phyloP scores from a whole-genome alignment of 352 stramenopile genomes.

The Phytopythium montanum region DNA sequence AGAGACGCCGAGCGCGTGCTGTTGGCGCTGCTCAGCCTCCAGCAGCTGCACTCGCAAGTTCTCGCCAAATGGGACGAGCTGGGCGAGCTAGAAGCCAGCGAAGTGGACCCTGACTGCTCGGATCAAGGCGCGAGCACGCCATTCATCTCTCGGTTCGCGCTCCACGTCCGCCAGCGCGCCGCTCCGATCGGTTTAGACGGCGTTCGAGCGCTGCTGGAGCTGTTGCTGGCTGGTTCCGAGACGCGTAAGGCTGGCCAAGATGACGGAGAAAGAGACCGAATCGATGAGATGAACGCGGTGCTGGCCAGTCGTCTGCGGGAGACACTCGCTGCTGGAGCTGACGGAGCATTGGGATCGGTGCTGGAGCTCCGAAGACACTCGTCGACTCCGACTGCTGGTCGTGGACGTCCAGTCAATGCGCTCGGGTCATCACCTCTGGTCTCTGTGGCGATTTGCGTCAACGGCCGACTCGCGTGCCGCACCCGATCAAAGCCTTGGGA shows the following conservation, averaged over 20 bases:
- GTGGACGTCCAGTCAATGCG: background rate
- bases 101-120: background rate
- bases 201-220: conserved; percentile 37
- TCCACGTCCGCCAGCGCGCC: conserved; percentile 7
- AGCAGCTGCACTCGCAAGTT: conserved; percentile 57
- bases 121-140: background rate
- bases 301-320: background rate
- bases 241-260: too few species aligned
- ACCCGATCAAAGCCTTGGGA: conserved; percentile 22
- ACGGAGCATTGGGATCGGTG: conserved; percentile 17
- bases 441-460: conserved; percentile 38
- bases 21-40: conserved; percentile 35
- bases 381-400: background rate
- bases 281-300: conserved; percentile 23
- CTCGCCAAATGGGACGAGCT: conserved; percentile 48
- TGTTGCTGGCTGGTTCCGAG: conserved; percentile 6
- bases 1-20: conserved; percentile 37
- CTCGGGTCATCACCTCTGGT: conserved; percentile 10
- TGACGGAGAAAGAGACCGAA: background rate
- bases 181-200: conserved; percentile 29
- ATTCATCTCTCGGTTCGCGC: conserved; percentile 2
- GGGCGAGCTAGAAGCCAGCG: conserved; percentile 17
- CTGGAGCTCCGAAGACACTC: conserved; percentile 10
- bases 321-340: background rate
- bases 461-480: conserved; percentile 33